Evolutionary conservation across 805 yeast genomes (phyloP).

Genomic region (Cyberlindnera mycetangii): DNA sequence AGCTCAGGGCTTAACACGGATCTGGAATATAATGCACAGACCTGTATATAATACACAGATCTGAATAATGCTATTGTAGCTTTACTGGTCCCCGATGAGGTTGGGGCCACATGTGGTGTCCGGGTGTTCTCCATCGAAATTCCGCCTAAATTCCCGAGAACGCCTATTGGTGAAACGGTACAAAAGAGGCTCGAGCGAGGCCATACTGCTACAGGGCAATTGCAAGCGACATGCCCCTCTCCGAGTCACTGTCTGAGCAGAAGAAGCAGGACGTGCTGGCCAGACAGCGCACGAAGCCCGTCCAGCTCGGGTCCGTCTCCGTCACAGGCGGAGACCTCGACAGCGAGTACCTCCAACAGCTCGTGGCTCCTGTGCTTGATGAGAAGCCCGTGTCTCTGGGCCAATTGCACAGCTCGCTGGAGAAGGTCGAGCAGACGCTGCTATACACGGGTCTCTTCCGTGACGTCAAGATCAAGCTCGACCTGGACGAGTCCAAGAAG

Average conservation of each 20-base stretch:
- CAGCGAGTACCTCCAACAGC: constrained; percentile 42
- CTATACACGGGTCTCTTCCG: constrained; percentile 44
- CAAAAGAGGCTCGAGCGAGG: neutral
- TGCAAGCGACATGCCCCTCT: constrained; percentile 1
- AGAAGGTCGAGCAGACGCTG: constrained; percentile 34
- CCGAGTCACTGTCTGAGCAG: constrained; percentile 1
- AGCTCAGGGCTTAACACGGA: no score
- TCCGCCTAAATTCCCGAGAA: neutral
- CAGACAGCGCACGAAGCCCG: constrained; percentile 22
- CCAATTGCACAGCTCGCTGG: constrained; percentile 36
- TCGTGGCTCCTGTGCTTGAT: constrained; percentile 43
- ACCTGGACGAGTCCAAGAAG: constrained; percentile 32
- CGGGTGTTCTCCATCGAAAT: neutral
- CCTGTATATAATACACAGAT: no score
- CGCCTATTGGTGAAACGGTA: neutral
- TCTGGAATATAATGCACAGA: no score
- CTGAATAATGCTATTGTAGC: no score
- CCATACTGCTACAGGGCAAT: neutral
- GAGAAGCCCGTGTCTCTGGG: constrained; percentile 34
- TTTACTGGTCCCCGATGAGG: no score
- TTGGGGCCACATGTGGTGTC: neutral
- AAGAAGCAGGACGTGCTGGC: constrained; percentile 10
- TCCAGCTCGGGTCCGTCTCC: constrained; percentile 18
- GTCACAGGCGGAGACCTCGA: constrained; percentile 35
- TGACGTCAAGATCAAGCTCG: constrained; percentile 38